Conservation (phyloP, 139 green algal genomes). For the Diplosphaera chodatii region DNA sequence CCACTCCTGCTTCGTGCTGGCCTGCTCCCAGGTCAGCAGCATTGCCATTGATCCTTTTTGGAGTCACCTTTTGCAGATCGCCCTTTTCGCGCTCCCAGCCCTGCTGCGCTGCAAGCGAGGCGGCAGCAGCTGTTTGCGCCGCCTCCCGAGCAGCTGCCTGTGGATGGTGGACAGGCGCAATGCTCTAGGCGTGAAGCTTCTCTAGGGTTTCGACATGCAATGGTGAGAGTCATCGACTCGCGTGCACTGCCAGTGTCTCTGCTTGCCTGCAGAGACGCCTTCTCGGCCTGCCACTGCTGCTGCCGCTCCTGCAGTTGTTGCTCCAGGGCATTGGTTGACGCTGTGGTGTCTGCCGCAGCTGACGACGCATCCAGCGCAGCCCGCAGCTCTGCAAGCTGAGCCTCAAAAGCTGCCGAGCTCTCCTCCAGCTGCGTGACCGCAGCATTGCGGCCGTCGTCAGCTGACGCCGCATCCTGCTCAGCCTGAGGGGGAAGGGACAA, state of each 20-base stretch:
- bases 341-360: not conserved
- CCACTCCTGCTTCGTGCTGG: no score
- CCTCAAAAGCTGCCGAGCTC: not conserved
- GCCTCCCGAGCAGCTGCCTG: not conserved
- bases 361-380: not conserved
- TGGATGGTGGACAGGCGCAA: no score
- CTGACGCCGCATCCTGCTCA: no score
- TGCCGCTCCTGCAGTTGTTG: not conserved
- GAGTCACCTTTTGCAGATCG: not conserved
- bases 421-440: not conserved
- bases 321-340: not conserved
- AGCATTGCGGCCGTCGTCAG: not conserved
- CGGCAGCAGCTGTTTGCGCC: not conserved
- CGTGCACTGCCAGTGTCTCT: no score
- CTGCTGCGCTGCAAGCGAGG: not conserved
- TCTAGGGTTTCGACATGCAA: no score
- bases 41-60: no score
- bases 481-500: no score
- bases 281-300: not conserved
- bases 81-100: not conserved
- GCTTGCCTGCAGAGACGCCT: not conserved
- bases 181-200: no score
- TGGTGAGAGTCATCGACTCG: no score
- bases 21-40: no score
- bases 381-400: conserved; percentile 2